phyloP scores from a whole-genome alignment of 441 rosid genomes.

The Iberis amara region DNA sequence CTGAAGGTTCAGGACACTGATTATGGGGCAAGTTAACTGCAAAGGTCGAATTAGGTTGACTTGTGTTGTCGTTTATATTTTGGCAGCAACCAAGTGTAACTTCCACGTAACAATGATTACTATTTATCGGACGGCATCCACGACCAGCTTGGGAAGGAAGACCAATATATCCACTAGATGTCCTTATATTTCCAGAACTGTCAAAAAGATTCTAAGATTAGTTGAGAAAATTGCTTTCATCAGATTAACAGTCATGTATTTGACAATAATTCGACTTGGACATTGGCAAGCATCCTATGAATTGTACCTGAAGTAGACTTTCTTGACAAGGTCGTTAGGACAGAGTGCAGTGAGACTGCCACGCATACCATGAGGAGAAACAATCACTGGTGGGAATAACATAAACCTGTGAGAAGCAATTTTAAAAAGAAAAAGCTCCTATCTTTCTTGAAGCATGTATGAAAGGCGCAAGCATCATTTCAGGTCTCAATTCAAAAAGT shows the following conservation, averaged over 20 bases:
- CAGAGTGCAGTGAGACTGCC: slow-evolving; percentile 92
- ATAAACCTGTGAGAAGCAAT: slow-evolving; percentile 29
- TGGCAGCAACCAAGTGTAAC: slow-evolving; percentile 78
- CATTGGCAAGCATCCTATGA: slow-evolving; percentile 7
- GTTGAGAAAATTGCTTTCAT: slow-evolving; percentile 21
- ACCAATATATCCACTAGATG: slow-evolving; percentile 59
- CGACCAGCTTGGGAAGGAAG: slow-evolving; percentile 64
- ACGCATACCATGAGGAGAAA: slow-evolving; percentile 96
- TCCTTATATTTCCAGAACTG: slow-evolving; percentile 61
- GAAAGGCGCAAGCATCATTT: slow-evolving; percentile 6
- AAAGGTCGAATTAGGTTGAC: slow-evolving; percentile 40
- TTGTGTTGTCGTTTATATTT: slow-evolving; percentile 44
- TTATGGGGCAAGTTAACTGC: slow-evolving; percentile 50
- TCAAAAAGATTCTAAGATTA: slow-evolving; percentile 20
- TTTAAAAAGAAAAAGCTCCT: slow-evolving; percentile 20
- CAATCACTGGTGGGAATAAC: slow-evolving; percentile 60
- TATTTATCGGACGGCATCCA: slow-evolving; percentile 62
- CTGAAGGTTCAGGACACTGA: slow-evolving; percentile 57
- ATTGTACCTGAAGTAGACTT: slow-evolving; percentile 75
- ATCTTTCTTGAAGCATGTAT: slow-evolving; percentile 22
- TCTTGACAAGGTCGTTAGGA: slow-evolving; percentile 93
- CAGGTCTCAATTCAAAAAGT: slow-evolving; percentile 13
- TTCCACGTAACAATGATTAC: slow-evolving; percentile 73
- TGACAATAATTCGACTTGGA: slow-evolving; percentile 9
- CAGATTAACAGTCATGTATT: slow-evolving; percentile 10